phyloP scores from a whole-genome alignment of 1,139 yeast species.

The Diutina sp. region DNA sequence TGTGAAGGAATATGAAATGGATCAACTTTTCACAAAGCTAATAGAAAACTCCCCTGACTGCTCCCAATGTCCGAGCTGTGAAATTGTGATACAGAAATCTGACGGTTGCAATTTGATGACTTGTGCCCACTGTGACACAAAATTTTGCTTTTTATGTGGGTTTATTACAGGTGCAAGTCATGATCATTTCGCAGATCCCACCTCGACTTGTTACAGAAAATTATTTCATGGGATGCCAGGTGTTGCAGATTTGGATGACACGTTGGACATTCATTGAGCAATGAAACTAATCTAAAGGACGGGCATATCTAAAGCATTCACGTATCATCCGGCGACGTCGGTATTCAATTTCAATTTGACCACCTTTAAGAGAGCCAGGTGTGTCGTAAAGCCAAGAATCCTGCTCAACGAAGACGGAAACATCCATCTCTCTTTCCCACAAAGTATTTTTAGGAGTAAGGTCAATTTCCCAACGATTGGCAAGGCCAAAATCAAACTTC shows the following conservation, averaged over 20 bases:
- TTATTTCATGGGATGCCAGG: constrained; percentile 47
- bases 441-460: constrained; percentile 40
- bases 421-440: constrained; percentile 19
- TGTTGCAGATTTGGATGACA: constrained; percentile 6
- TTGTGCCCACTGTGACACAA: constrained; percentile 36
- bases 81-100: constrained; percentile 37
- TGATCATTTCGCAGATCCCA: constrained; percentile 36
- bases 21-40: constrained; percentile 32
- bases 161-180: constrained; percentile 27
- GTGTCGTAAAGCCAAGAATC: constrained; percentile 34
- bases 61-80: constrained; percentile 44
- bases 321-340: constrained; percentile 8
- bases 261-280: background rate
- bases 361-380: background rate
- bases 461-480: constrained; percentile 61
- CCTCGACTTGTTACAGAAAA: constrained; percentile 34
- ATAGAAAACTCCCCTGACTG: constrained; percentile 28
- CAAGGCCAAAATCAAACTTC: constrained; percentile 47
- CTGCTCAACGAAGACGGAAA: constrained; percentile 15
- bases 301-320: constrained; percentile 7
- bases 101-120: constrained; percentile 65
- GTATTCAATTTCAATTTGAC: constrained; percentile 5
- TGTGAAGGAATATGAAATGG: constrained; percentile 34
- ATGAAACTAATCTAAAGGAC: constrained; percentile 1
- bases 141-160: constrained; percentile 51